phyloP scores from a whole-genome alignment of 1,139 yeast species.

The Nematodospora anomalae region DNA sequence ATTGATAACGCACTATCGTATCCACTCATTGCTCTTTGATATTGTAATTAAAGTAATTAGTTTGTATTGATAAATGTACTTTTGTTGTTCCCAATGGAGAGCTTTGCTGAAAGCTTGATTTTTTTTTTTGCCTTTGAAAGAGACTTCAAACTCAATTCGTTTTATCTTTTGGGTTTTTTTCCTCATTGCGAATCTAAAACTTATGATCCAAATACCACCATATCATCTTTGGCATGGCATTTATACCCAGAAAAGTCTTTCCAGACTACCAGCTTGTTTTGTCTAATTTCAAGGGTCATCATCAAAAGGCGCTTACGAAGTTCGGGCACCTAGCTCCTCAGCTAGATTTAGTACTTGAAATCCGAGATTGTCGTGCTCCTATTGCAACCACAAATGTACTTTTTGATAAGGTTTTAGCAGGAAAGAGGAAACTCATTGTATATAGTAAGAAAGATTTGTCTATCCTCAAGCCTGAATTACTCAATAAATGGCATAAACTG shows the following conservation, averaged over 20 bases:
- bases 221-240: slow-evolving; percentile 6
- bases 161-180: no score
- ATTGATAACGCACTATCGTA: slow-evolving; percentile 99
- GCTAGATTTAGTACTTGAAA: slow-evolving; percentile 76
- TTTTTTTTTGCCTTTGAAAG: slow-evolving; percentile 17
- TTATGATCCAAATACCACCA: no score
- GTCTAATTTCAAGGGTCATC: slow-evolving; percentile 91
- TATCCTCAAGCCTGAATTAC: slow-evolving; percentile 29
- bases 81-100: no score
- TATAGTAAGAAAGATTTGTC: slow-evolving; percentile 69
- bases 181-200: no score
- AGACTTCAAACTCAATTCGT: no score
- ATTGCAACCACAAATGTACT: slow-evolving; percentile 77
- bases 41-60: no score
- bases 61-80: no score
- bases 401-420: slow-evolving; percentile 66
- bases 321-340: slow-evolving; percentile 76
- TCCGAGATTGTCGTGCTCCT: slow-evolving; percentile 90
- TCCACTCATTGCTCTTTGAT: slow-evolving; percentile 66
- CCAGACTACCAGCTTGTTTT: slow-evolving; percentile 71
- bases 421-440: slow-evolving; percentile 57
- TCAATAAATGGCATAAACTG: slow-evolving; percentile 54
- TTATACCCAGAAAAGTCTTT: slow-evolving; percentile 48
- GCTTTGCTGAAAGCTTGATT: no score
- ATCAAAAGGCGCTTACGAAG: slow-evolving; percentile 71